Evolutionary conservation across 192 early-diverging fungal genomes (phyloP).

Genomic region (Obelidium mucronatum): DNA sequence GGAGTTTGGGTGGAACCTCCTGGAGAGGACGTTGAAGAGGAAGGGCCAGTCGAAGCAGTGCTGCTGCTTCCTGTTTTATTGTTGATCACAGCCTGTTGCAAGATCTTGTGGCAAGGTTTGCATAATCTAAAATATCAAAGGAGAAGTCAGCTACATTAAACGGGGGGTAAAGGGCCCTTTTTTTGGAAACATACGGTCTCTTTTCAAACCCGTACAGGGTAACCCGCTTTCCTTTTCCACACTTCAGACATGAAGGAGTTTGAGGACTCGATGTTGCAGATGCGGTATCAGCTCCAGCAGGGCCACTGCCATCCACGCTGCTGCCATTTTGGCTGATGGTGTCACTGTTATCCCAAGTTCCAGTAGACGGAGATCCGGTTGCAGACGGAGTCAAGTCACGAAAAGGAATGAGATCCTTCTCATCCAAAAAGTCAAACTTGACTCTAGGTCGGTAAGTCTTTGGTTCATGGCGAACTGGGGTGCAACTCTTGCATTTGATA

Average conservation of each 20-base stretch:
- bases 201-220: constrained; percentile 9
- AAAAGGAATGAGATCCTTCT: not conserved
- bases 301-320: not conserved
- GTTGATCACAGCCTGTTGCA: not conserved
- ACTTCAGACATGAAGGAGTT: not conserved
- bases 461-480: constrained; percentile 13
- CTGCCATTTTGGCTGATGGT: not conserved
- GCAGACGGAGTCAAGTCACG: too few relatives aligned
- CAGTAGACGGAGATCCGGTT: not conserved
- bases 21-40: not conserved
- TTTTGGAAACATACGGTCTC: constrained; percentile 8
- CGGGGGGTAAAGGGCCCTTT: too few relatives aligned
- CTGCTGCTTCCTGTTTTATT: not conserved
- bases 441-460: constrained; percentile 20
- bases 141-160: not conserved
- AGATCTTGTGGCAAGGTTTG: constrained; percentile 21
- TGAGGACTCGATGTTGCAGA: not conserved
- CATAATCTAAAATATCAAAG: constrained; percentile 1
- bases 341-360: not conserved
- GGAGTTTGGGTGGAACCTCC: not conserved
- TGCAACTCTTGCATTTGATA: constrained; percentile 37
- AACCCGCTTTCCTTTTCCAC: not conserved
- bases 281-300: not conserved
- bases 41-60: not conserved
- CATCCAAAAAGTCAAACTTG: constrained; percentile 1